Evolutionary conservation across 2,329 filamentous ascomycete species (phyloP).

Genomic region (Nigrograna mackinnonii): DNA sequence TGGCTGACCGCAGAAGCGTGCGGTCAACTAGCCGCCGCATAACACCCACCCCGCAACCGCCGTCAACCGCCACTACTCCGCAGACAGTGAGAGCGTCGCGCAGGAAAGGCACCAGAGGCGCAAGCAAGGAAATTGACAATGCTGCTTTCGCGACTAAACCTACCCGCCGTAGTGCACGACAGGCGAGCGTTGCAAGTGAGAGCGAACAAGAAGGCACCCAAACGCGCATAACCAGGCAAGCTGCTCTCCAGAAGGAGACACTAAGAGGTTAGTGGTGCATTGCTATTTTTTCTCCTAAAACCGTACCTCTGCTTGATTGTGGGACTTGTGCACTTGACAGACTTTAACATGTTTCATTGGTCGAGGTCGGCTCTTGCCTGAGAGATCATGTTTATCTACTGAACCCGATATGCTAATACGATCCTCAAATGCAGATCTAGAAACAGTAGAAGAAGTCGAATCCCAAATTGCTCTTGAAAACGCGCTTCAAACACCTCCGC

Average conservation of each 20-base stretch:
- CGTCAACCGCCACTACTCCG: slow-evolving; percentile 18
- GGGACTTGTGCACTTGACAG: no score
- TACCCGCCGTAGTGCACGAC: slow-evolving; percentile 28
- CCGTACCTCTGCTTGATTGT: no score
- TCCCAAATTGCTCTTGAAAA: slow-evolving; percentile 22
- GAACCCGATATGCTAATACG: slow-evolving; percentile 11
- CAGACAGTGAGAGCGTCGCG: slow-evolving; percentile 27
- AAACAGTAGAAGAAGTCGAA: slow-evolving; percentile 35
- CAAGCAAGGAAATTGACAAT: slow-evolving; percentile 41
- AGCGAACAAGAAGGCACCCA: slow-evolving; percentile 19
- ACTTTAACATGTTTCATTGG: no score
- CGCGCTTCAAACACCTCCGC: slow-evolving; percentile 27
- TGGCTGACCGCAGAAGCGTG: slow-evolving; percentile 37
- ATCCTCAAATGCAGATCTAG: slow-evolving; percentile 31
- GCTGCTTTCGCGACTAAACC: slow-evolving; percentile 19
- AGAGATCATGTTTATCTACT: no score
- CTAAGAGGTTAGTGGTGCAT: slow-evolving; percentile 29
- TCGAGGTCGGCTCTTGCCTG: no score
- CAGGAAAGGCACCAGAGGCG: slow-evolving; percentile 40
- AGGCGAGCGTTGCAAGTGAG: slow-evolving; percentile 28
- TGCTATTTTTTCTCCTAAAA: no score
- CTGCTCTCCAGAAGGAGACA: slow-evolving; percentile 22
- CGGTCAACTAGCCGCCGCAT: slow-evolving; percentile 38
- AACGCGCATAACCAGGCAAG: slow-evolving; percentile 22
- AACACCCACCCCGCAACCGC: slow-evolving; percentile 33